Evolutionary conservation across 2,329 filamentous ascomycete species (phyloP).

Genomic region (Hypoxylon sp.): DNA sequence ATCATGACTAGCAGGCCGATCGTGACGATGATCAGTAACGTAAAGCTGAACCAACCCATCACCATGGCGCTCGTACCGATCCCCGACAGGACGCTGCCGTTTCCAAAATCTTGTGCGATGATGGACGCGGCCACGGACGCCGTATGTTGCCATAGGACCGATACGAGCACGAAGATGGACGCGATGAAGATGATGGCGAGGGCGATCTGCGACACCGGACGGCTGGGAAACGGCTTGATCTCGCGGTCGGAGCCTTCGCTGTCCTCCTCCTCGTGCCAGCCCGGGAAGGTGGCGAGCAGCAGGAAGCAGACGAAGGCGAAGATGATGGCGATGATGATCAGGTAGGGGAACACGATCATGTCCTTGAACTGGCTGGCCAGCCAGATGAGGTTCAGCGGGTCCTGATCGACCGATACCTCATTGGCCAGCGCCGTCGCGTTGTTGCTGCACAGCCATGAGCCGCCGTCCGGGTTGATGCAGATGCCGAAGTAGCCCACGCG

Average conservation of each 20-base stretch:
- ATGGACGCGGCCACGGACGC: constrained; percentile 94
- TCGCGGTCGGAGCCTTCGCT: constrained; percentile 83
- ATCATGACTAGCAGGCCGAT: constrained; percentile 97
- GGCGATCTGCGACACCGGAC: constrained; percentile 90
- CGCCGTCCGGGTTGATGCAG: constrained; percentile 90
- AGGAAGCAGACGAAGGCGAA: constrained; percentile 97
- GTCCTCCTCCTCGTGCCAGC: constrained; percentile 93
- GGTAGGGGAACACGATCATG: constrained; percentile 96
- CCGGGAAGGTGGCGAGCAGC: constrained; percentile 93
- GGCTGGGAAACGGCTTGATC: constrained; percentile 91
- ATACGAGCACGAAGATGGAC: constrained; percentile 76
- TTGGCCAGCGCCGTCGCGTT: constrained; percentile 94
- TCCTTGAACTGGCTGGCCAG: constrained; percentile 97
- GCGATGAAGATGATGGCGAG: constrained; percentile 89
- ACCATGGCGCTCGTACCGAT: constrained; percentile 84
- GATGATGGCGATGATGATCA: constrained; percentile 97
- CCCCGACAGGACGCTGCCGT: constrained; percentile 48
- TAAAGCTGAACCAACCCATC: constrained; percentile 96
- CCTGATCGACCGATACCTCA: constrained; percentile 87
- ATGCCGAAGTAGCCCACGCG: constrained; percentile 98
- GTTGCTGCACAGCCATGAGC: constrained; percentile 93
- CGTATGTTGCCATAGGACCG: constrained; percentile 88
- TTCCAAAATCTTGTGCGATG: constrained; percentile 66
- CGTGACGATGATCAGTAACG: constrained; percentile 90
- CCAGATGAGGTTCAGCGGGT: constrained; percentile 97